A percentile compares a stretch with the other conserved stretches of the same genome.
These are phyloP conservation scores for Mimosa pudica DNA, from an alignment of 306 rosid genomes.

Conservation along the genomic window DNA sequence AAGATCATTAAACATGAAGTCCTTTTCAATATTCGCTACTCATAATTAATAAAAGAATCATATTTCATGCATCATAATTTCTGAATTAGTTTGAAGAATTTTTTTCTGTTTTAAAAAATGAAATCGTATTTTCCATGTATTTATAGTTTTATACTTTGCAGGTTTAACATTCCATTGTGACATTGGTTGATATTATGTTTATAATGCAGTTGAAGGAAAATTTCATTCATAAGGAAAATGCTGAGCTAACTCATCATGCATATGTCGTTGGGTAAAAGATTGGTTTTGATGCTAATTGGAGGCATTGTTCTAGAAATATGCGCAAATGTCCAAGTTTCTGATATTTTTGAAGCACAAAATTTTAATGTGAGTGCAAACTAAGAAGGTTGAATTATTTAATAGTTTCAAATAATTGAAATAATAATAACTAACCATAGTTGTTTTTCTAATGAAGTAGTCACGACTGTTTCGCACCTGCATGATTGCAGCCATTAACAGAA, in stretches of 20 bases:
- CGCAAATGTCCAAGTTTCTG: neutral
- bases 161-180: conserved; percentile 14
- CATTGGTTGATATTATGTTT: conserved; percentile 4
- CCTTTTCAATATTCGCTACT: conserved; percentile 6
- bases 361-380: conserved; percentile 4
- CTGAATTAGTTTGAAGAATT: neutral
- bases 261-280: conserved; percentile 2
- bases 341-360: conserved; percentile 5
- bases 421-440: neutral
- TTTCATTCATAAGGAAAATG: conserved; percentile 7
- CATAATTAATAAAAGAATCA: neutral
- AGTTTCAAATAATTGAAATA: conserved; percentile 2
- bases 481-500: conserved; percentile 9
- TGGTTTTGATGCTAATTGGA: conserved; percentile 7
- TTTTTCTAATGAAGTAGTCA: neutral
- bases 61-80: neutral
- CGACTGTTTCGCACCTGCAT: neutral
- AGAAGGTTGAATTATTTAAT: conserved; percentile 19
- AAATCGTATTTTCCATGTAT: neutral
- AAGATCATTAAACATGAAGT: conserved; percentile 6
- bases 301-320: conserved; percentile 13
- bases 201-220: conserved; percentile 10
- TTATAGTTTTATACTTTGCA: conserved; percentile 2
- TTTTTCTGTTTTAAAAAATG: neutral
- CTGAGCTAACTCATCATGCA: conserved; percentile 15